A percentile compares a stretch with the other conserved stretches of the same genome.
These are phyloP conservation scores for Xanthoparmelia taractica DNA, from an alignment of 495 filamentous ascomycete genomes.

Conservation along the genomic window DNA sequence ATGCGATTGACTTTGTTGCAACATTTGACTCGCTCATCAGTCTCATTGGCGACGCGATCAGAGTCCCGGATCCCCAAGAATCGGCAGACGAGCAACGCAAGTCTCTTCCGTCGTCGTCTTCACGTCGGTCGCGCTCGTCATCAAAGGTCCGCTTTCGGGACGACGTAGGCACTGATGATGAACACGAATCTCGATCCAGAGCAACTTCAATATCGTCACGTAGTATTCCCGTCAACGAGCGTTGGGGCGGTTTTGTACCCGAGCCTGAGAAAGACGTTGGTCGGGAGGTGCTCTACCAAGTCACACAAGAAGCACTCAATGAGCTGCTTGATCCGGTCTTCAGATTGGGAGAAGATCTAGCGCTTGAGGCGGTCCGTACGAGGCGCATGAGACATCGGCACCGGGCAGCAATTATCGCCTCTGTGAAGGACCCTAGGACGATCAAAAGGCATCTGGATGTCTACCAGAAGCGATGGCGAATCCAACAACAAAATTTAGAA, in stretches of 20 bases:
- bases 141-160: slow-evolving; percentile 81
- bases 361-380: slow-evolving; percentile 59
- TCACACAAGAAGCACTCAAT: slow-evolving; percentile 84
- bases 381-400: slow-evolving; percentile 49
- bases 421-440: slow-evolving; percentile 3
- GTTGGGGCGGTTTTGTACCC: slow-evolving; percentile 76
- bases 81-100: slow-evolving; percentile 16
- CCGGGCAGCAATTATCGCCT: slow-evolving; percentile 4
- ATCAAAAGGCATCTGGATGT: slow-evolving; percentile 13
- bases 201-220: slow-evolving; percentile 74
- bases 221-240: slow-evolving; percentile 61
- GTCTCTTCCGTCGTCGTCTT: slow-evolving; percentile 45
- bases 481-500: slow-evolving; percentile 29
- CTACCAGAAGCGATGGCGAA: slow-evolving; percentile 26
- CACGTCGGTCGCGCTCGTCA: slow-evolving; percentile 70
- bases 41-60: slow-evolving; percentile 25
- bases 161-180: slow-evolving; percentile 49
- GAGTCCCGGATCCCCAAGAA: slow-evolving; percentile 35
- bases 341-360: slow-evolving; percentile 66
- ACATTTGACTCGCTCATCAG: slow-evolving; percentile 19
- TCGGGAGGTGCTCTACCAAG: slow-evolving; percentile 82
- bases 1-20: slow-evolving; percentile 12
- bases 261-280: slow-evolving; percentile 75
- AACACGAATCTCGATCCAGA: slow-evolving; percentile 60
- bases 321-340: slow-evolving; percentile 84